A percentile compares a stretch with the other conserved stretches of the same genome.
Evolutionary conservation across 352 stramenopile species (phyloP).

Genomic region (Phytopythium mirpurense): DNA sequence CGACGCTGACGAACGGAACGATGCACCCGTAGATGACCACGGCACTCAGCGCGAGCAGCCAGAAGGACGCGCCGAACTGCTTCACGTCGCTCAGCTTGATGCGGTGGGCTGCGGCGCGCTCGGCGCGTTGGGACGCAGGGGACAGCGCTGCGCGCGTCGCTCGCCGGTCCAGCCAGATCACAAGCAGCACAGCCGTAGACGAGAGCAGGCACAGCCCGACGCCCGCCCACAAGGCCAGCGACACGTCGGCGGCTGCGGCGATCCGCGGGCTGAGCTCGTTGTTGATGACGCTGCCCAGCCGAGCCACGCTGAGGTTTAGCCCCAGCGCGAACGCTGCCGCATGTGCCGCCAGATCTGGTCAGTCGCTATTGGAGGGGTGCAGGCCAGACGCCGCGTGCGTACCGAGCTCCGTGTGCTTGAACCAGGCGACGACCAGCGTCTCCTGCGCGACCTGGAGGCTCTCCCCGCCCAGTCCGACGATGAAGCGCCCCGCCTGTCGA

Average conservation of each 20-base stretch:
- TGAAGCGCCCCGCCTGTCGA: conserved; percentile 74
- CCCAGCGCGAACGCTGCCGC: conserved; percentile 82
- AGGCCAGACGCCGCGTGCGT: not conserved
- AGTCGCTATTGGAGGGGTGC: not conserved
- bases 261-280: conserved; percentile 86
- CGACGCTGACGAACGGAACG: conserved; percentile 93
- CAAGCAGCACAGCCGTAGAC: conserved; percentile 56
- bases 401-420: conserved; percentile 89
- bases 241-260: conserved; percentile 56
- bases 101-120: conserved; percentile 26
- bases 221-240: conserved; percentile 81
- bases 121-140: conserved; percentile 16
- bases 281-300: conserved; percentile 91
- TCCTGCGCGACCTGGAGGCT: conserved; percentile 88
- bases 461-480: conserved; percentile 92
- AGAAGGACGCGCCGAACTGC: conserved; percentile 81
- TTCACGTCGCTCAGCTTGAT: conserved; percentile 71
- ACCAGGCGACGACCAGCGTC: conserved; percentile 90
- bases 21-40: conserved; percentile 92
- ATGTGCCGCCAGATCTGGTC: not conserved
- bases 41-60: conserved; percentile 84
- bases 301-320: conserved; percentile 88
- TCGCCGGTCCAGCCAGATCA: conserved; percentile 78
- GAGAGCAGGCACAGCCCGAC: conserved; percentile 75
- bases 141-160: conserved; percentile 25